A percentile compares a stretch with the other conserved stretches of the same genome.
Conservation (phyloP, 2,329 filamentous ascomycete species). For the Tolypocladium nubicola region DNA sequence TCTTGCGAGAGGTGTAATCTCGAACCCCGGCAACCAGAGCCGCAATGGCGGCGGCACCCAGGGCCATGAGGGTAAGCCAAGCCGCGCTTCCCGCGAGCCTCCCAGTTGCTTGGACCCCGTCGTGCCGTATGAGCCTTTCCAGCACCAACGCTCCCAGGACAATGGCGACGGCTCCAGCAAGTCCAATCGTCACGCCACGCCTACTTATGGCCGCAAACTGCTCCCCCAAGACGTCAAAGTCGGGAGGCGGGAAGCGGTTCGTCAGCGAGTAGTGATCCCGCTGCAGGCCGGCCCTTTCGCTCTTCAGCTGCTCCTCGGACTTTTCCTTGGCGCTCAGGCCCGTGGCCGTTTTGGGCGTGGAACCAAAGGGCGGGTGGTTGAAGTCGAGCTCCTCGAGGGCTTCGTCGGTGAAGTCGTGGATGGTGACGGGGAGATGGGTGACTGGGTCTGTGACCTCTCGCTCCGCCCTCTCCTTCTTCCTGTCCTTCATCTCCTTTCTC, state of each 20-base stretch:
- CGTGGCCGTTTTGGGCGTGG: slow-evolving; percentile 24
- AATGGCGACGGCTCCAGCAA: slow-evolving; percentile 23
- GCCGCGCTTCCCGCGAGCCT: slow-evolving; percentile 4
- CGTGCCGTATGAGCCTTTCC: slow-evolving; percentile 5
- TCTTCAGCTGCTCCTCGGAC: slow-evolving; percentile 23
- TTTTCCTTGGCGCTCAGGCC: slow-evolving; percentile 27
- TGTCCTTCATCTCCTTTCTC: slow-evolving; percentile 37
- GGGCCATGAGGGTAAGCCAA: slow-evolving; percentile 15
- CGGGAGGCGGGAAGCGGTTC: slow-evolving; percentile 35
- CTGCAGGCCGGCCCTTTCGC: slow-evolving; percentile 25
- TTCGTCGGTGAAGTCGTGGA: slow-evolving; percentile 57
- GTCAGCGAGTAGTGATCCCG: slow-evolving; percentile 29
- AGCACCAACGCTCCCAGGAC: slow-evolving; percentile 14
- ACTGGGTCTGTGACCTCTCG: slow-evolving; percentile 61
- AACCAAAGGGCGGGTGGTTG: slow-evolving; percentile 22
- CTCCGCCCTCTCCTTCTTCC: slow-evolving; percentile 32
- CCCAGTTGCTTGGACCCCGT: neutral
- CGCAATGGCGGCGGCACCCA: slow-evolving; percentile 15
- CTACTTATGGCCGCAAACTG: slow-evolving; percentile 20
- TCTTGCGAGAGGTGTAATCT: slow-evolving; percentile 51
- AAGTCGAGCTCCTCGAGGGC: slow-evolving; percentile 34
- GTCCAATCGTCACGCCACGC: slow-evolving; percentile 23
- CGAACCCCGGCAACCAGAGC: slow-evolving; percentile 35
- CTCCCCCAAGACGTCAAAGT: slow-evolving; percentile 30
- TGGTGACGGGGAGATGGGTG: slow-evolving; percentile 57